These are phyloP conservation scores for Pestalotiopsis sp. DNA, from an alignment of 2,329 filamentous ascomycete genomes.

Conservation along the genomic window DNA sequence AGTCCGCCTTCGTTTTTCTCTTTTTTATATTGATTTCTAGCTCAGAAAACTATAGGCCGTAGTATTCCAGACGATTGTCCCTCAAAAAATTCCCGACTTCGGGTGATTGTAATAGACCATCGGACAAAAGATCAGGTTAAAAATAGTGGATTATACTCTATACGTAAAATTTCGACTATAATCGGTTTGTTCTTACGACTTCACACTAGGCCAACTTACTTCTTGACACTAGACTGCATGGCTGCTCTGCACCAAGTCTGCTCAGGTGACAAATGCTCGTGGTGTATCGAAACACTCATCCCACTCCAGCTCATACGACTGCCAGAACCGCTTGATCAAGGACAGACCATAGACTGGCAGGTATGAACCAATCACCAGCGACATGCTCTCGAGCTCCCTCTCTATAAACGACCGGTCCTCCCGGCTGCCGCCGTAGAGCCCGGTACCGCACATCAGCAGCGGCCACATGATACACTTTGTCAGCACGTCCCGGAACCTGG, in stretches of 20 bases:
- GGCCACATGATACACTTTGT: constrained; percentile 32
- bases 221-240: background rate
- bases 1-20: too few relatives aligned
- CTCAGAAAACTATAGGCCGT: too few relatives aligned
- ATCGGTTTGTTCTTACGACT: too few relatives aligned
- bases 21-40: too few relatives aligned
- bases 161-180: too few relatives aligned
- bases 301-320: constrained; percentile 30
- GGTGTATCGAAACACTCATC: constrained; percentile 37
- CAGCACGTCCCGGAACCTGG: constrained; percentile 9
- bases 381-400: constrained; percentile 24
- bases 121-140: too few relatives aligned
- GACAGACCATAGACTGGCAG: constrained; percentile 26
- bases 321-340: constrained; percentile 33
- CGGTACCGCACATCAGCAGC: constrained; percentile 32
- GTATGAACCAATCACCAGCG: constrained; percentile 23
- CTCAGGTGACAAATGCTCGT: constrained; percentile 24
- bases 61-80: too few relatives aligned
- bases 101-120: too few relatives aligned
- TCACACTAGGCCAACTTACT: background rate
- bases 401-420: constrained; percentile 28
- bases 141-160: too few relatives aligned
- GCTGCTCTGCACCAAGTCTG: background rate
- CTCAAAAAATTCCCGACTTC: too few relatives aligned
- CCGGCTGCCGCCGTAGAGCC: constrained; percentile 22